Conservation (phyloP, 441 rosid species). For the Populus hybrid region DNA sequence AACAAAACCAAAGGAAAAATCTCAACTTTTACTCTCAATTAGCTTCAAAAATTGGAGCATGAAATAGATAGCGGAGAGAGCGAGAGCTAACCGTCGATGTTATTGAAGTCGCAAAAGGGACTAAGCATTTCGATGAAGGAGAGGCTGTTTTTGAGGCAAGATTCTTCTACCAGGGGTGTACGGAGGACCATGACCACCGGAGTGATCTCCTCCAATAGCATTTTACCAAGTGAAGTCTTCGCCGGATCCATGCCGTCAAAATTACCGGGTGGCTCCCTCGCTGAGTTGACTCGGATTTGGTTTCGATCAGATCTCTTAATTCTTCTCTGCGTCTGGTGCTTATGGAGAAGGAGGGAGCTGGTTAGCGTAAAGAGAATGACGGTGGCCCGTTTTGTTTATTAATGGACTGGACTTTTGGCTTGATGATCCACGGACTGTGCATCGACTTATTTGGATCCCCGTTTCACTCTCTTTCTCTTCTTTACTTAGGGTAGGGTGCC, state of each 20-base stretch:
- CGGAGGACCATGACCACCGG: conserved; percentile 96
- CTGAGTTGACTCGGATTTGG: conserved; percentile 8
- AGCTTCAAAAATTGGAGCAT: background rate
- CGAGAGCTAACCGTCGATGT: conserved; percentile 71
- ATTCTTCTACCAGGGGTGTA: conserved; percentile 81
- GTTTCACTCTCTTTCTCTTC: background rate
- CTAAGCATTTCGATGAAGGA: conserved; percentile 73
- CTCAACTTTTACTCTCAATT: conserved; percentile 6
- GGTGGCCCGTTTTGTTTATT: background rate
- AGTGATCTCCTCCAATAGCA: conserved; percentile 90
- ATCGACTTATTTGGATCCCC: background rate
- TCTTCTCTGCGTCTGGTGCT: background rate
- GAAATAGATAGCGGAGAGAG: background rate
- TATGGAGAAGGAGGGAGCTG: background rate
- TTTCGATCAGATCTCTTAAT: conserved; percentile 25
- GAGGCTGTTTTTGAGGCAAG: conserved; percentile 81
- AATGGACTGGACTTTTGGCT: background rate
- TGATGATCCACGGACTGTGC: background rate
- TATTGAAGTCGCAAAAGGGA: conserved; percentile 80
- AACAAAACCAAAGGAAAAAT: background rate
- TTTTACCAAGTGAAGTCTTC: conserved; percentile 73
- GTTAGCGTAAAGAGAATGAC: background rate
- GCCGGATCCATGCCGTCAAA: conserved; percentile 61
- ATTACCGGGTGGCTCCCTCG: conserved; percentile 10
- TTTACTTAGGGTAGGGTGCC: background rate